Conservation (phyloP, 139 green algal species). For the Chlamydomonas eustigma region DNA sequence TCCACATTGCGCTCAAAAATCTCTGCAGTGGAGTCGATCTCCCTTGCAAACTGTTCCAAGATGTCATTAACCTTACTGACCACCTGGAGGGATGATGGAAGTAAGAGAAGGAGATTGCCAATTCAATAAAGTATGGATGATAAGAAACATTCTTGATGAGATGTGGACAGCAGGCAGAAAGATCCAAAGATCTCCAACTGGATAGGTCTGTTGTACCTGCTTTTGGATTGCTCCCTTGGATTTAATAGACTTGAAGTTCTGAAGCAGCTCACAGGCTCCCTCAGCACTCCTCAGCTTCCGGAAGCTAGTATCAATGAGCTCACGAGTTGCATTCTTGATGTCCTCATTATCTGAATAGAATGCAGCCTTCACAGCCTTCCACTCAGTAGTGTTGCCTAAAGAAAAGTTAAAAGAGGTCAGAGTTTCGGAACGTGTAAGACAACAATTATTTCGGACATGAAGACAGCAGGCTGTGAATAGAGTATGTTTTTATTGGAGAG, state of each 20-base stretch:
- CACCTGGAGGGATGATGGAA: constrained; percentile 54
- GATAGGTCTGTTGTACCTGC: constrained; percentile 42
- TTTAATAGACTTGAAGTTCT: constrained; percentile 86
- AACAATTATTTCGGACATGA: no score
- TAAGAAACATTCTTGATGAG: no score
- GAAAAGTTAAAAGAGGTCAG: background rate
- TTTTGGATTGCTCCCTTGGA: constrained; percentile 78
- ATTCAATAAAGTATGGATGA: no score
- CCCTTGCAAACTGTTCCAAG: constrained; percentile 79
- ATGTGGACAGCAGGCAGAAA: no score
- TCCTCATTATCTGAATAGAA: constrained; percentile 79
- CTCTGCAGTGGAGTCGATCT: constrained; percentile 64
- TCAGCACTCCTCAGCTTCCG: constrained; percentile 81
- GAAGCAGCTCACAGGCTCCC: constrained; percentile 84
- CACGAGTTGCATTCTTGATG: constrained; percentile 46
- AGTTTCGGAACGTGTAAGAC: no score
- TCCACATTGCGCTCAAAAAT: constrained; percentile 63
- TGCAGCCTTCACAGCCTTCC: constrained; percentile 51
- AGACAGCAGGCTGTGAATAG: no score
- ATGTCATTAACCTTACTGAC: constrained; percentile 86
- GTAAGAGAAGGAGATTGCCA: no score
- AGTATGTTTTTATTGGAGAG: no score
- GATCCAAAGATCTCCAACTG: background rate
- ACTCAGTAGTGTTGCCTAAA: constrained; percentile 45
- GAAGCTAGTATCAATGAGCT: constrained; percentile 94